Base-by-base conservation (phyloP, 345 rosid species). In the Bretschneidera sinensis region DNA sequence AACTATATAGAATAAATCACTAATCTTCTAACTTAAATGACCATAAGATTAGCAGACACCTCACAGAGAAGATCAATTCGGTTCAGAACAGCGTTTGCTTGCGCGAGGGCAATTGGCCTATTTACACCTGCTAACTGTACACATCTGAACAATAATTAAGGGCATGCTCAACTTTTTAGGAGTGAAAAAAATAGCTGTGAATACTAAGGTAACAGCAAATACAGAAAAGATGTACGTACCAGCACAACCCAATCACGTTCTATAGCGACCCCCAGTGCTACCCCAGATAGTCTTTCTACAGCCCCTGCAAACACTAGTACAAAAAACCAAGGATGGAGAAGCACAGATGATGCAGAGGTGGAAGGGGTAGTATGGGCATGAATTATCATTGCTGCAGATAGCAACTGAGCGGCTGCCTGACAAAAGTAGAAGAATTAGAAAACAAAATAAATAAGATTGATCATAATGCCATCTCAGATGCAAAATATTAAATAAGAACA, bases 161-260 rank as follows among this genome's bases (percentile, higher is more conserved):
- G n/a, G 20, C 17, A 0, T 18, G 17, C n/a, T 64, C 59, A 71
- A 22, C 31, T 34, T 67, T 67, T 51, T 13, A 25, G 18, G 47
- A 54, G 34, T 57, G 15, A 34, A 28, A 22, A 14, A 7, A 21
- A 35, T 25, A 64, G 48, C 54, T 70, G 67, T 33, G 50, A 59
- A 57, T 18, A n/a, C n/a, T 7, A 39, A 39, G 15, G 45, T 5
- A 13, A 39, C 45, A 39, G 10, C 2, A 21, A 61, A 23, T 50
- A 64, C 34, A 43, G 53, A 35, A 56, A 58, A 35, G 74, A 21
- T 60, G 51, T n/a, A n/a, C n/a, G n/a, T 83, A 92, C 99, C 96
- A 85, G 83, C 55, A 94, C 97, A 66, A 89, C 86, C 98, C 98
- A 92, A 58, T 92, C 97, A 55, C 97, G 89, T 68, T 92, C 98